Evolutionary conservation across 1,139 yeast species (phyloP), one percentile per base, ranked within the genome.

Genomic region (Blastobotrys malaysiensis): DNA sequence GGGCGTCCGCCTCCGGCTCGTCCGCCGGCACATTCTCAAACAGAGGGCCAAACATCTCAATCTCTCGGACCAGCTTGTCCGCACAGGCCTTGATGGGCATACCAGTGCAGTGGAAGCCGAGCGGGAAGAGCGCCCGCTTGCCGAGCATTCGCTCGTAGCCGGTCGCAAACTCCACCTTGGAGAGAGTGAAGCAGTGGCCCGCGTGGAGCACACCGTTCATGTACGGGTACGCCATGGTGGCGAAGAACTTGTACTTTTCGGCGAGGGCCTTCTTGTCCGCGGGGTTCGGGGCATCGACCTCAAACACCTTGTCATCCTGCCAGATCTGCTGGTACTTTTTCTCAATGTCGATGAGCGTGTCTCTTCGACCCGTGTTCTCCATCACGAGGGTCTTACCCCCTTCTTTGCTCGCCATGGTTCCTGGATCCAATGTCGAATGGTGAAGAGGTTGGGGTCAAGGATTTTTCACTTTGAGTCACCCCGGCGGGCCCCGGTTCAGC

Each of bases 21-120:
- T 75, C 83, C 46, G 75, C 81, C 48, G 80, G 77, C 50, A 83
- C 84, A n/a, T 83, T 83, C 19, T 82, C 77, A 68, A 88, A 93
- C 66, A 88, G 91, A 26, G 74, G 77, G 50, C 99, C 99, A 71
- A 93, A 93, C 70, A 82, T 73, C 74, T 93, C 98, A 57, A 91
- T 79, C 77, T 93, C 99, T 72, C 99, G 83, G 68, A 83, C 82
- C 66, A 95, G 81, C 74, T 93, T 93, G 74, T 93, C 99, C 50
- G 99, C 99, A 67, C 97, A 82, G 16, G 99, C 93, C 76, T 74
- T 86, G 71, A 93, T 95, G 55, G 99, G 99, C 97, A 93, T 87
- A 78, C 99, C 99, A 47, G 99, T 93, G 80, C 99, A 95, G 74
- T 93, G 99, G 84, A 93, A 93, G 53, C 99, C 99, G 58, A 95